Evolutionary conservation across 1,284 basidiomycete species (phyloP).

Genomic region (Rhodotorula glutinis): DNA sequence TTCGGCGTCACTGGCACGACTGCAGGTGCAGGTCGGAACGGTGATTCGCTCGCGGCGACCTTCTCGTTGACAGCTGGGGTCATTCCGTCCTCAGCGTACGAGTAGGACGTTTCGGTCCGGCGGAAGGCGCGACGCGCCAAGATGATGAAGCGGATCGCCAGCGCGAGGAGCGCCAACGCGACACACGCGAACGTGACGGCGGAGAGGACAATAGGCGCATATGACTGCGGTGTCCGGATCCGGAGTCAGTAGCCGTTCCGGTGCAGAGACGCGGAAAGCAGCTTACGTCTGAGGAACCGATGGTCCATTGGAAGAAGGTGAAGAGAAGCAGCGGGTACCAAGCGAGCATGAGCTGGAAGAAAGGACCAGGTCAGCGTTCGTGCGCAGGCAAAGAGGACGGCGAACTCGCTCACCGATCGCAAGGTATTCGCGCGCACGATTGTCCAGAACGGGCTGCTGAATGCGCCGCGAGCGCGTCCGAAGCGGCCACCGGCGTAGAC

Average conservation of each 20-base stretch:
- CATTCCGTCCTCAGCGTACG: constrained; percentile 2
- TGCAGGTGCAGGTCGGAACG: not conserved
- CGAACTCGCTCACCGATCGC: constrained; percentile 45
- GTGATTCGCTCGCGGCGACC: not conserved
- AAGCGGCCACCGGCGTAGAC: constrained; percentile 51
- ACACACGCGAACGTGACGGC: constrained; percentile 60
- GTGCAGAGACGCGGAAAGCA: too few relatives aligned
- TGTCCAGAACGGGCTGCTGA: constrained; percentile 28
- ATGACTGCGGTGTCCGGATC: constrained; percentile 60
- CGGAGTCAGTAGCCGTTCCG: not conserved
- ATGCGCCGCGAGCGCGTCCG: not conserved
- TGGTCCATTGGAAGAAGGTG: constrained; percentile 80
- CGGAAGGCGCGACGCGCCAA: constrained; percentile 40
- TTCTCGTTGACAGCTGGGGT: not conserved
- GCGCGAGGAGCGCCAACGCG: constrained; percentile 54
- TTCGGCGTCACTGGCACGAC: constrained; percentile 7
- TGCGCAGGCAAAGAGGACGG: not conserved
- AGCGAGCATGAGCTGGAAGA: constrained; percentile 59
- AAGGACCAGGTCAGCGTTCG: not conserved
- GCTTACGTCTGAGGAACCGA: constrained; percentile 46
- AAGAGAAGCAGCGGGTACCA: constrained; percentile 71
- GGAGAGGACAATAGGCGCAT: constrained; percentile 67
- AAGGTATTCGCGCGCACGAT: constrained; percentile 50
- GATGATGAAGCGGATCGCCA: constrained; percentile 49
- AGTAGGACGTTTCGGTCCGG: constrained; percentile 20